phyloP scores from a whole-genome alignment of 352 stramenopile species.

The Aphanomyces cochlioides region DNA sequence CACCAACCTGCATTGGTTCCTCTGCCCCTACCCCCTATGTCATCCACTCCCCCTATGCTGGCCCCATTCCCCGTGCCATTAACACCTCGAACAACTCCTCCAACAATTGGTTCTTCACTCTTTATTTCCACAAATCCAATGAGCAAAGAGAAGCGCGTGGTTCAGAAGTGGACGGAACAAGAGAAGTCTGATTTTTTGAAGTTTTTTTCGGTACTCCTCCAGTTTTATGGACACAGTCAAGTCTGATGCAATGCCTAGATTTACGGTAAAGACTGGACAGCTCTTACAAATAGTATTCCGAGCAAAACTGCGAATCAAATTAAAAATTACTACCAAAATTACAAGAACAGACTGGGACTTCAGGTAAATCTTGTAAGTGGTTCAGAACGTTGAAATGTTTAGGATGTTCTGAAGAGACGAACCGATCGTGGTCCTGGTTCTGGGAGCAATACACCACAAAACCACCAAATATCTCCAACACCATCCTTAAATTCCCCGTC shows the following conservation, averaged over 20 bases:
- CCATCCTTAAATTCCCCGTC: slow-evolving; percentile 1
- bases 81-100: slow-evolving; percentile 19
- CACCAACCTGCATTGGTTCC: slow-evolving; percentile 1
- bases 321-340: slow-evolving; percentile 93
- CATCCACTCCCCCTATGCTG: slow-evolving; percentile 4
- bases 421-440: slow-evolving; percentile 42
- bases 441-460: slow-evolving; percentile 24
- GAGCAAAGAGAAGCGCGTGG: slow-evolving; percentile 60
- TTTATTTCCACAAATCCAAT: slow-evolving; percentile 6
- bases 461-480: slow-evolving; percentile 1
- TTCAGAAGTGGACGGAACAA: slow-evolving; percentile 87
- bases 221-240: neutral
- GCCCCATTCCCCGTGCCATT: slow-evolving; percentile 7
- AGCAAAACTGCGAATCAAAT: slow-evolving; percentile 88
- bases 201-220: slow-evolving; percentile 70
- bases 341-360: slow-evolving; percentile 87
- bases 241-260: slow-evolving; percentile 39
- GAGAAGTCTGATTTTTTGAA: slow-evolving; percentile 87
- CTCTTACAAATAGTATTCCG: slow-evolving; percentile 80
- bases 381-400: slow-evolving; percentile 1
- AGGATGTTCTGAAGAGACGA: slow-evolving; percentile 76
- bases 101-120: neutral
- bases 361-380: slow-evolving; percentile 35
- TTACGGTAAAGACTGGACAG: slow-evolving; percentile 86
- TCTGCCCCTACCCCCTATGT: slow-evolving; percentile 12